These are phyloP conservation scores for Microdochium trichocladiopsis DNA, from an alignment of 2,329 filamentous ascomycete species.

Conservation along the genomic window DNA sequence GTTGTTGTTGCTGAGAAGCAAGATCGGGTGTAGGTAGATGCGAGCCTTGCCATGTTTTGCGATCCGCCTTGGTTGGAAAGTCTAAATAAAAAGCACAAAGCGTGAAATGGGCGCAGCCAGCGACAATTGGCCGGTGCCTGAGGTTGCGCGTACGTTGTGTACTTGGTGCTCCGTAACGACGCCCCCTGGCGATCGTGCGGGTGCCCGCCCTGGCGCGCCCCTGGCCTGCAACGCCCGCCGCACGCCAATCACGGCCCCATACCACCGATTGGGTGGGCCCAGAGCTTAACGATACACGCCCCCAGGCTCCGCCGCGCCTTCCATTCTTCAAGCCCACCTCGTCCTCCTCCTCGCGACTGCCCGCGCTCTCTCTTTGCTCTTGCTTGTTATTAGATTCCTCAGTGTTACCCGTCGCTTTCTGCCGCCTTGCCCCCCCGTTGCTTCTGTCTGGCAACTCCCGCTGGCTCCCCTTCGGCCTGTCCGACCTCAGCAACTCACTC, in stretches of 20 bases:
- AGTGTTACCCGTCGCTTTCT: background rate
- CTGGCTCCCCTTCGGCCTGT: background rate
- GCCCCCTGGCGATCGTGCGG: background rate
- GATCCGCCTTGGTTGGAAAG: too few species aligned
- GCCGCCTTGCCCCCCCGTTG: background rate
- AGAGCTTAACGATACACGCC: background rate
- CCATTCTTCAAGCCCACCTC: background rate
- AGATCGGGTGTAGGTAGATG: too few species aligned
- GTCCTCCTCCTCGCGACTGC: background rate
- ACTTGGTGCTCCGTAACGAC: background rate
- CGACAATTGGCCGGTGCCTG: too few species aligned
- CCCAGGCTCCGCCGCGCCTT: background rate
- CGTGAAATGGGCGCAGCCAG: too few species aligned
- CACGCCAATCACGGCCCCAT: background rate
- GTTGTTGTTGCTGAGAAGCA: too few species aligned
- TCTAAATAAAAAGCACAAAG: too few species aligned
- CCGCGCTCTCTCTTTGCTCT: background rate
- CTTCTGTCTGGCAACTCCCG: too few species aligned
- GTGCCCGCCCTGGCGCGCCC: background rate
- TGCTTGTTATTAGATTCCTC: background rate
- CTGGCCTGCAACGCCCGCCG: background rate
- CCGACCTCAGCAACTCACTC: slow-evolving; percentile 17
- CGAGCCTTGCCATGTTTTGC: too few species aligned
- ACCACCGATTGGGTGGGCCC: background rate
- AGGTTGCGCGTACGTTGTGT: too few species aligned